Evolutionary conservation across 257 asterid species (phyloP).

Genomic region (Nicotiana paniculata): DNA sequence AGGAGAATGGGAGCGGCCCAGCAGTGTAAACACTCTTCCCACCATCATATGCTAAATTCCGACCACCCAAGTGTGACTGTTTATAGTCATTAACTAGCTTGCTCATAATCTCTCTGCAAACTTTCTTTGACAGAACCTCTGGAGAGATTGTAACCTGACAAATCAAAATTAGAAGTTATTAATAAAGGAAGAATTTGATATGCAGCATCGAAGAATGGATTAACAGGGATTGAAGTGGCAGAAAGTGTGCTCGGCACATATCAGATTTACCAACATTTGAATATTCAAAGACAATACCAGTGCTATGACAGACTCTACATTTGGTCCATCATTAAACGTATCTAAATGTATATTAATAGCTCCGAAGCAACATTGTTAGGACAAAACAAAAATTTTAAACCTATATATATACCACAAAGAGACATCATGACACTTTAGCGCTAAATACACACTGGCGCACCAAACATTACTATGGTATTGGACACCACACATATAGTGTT

Average conservation of each 20-base stretch:
- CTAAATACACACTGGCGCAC: neutral
- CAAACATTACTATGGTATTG: too few species aligned
- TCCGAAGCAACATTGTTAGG: neutral
- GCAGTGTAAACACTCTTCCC: constrained; percentile 66
- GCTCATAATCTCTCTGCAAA: constrained; percentile 33
- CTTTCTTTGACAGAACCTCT: constrained; percentile 52
- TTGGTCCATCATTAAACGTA: neutral
- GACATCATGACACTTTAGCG: too few species aligned
- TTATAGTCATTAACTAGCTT: constrained; percentile 22
- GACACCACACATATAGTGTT: too few species aligned
- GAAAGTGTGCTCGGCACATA: neutral
- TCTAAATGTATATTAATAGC: neutral
- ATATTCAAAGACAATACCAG: neutral
- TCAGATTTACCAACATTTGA: neutral
- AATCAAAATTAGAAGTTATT: neutral
- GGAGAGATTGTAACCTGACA: constrained; percentile 60
- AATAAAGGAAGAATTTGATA: neutral
- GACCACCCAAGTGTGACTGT: constrained; percentile 37
- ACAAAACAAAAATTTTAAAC: neutral
- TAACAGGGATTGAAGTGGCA: neutral
- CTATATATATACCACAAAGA: too few species aligned
- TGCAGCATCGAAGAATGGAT: neutral
- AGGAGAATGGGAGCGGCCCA: constrained; percentile 52
- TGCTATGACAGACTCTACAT: neutral
- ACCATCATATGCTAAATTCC: constrained; percentile 64